phyloP scores from a whole-genome alignment of 2,329 filamentous ascomycete species.

The Ophiostoma pallidulum region DNA sequence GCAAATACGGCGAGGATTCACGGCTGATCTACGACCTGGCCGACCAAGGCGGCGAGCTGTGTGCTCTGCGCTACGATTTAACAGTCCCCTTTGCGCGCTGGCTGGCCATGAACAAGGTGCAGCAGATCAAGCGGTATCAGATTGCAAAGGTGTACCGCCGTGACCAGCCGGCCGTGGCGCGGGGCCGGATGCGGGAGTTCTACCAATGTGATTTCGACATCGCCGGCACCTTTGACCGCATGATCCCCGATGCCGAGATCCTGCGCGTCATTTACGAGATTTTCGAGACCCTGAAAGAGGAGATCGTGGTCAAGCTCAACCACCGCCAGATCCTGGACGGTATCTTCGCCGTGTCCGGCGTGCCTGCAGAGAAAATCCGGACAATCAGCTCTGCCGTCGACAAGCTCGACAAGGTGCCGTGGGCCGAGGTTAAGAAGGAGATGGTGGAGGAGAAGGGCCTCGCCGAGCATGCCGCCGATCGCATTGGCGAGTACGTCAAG shows the following conservation, averaged over 20 bases:
- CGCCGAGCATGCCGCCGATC: conserved; percentile 65
- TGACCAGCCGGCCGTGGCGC: conserved; percentile 57
- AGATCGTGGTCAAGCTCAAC: conserved; percentile 87
- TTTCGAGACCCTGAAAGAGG: conserved; percentile 60
- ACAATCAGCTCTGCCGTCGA: conserved; percentile 89
- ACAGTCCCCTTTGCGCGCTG: conserved; percentile 62
- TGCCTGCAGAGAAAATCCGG: conserved; percentile 77
- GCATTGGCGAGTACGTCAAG: conserved; percentile 72
- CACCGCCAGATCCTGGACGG: conserved; percentile 91
- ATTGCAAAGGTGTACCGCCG: conserved; percentile 77
- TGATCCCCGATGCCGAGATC: conserved; percentile 89
- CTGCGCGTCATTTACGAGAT: conserved; percentile 77
- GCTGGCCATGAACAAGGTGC: conserved; percentile 83
- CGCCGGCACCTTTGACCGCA: conserved; percentile 75
- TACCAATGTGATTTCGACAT: conserved; percentile 98
- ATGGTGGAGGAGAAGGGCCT: conserved; percentile 92
- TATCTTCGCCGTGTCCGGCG: conserved; percentile 83
- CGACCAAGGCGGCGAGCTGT: conserved; percentile 75
- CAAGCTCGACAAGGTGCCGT: conserved; percentile 86
- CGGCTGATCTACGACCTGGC: conserved; percentile 64
- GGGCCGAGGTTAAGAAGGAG: conserved; percentile 81
- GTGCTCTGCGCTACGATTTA: conserved; percentile 71
- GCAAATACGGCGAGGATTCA: conserved; percentile 57
- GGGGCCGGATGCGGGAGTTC: conserved; percentile 90
- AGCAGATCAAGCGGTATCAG: conserved; percentile 87